phyloP scores from a whole-genome alignment of 441 rosid species.

The Erodium chrysanthum region DNA sequence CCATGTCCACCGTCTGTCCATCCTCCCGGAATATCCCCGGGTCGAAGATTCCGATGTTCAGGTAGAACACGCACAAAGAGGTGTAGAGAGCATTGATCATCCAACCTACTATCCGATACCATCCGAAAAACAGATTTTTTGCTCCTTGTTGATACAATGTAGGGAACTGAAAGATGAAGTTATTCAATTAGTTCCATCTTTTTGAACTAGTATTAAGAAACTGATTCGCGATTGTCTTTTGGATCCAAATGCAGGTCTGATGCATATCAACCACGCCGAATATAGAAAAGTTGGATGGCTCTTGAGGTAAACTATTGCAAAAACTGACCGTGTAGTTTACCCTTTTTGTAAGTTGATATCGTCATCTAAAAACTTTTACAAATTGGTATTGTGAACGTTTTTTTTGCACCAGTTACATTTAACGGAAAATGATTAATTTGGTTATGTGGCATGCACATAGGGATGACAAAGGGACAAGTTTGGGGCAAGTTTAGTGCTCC shows the following conservation, averaged over 20 bases:
- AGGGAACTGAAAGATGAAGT: slow-evolving; percentile 57
- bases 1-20: slow-evolving; percentile 95
- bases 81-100: slow-evolving; percentile 82
- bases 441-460: too few relatives aligned
- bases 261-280: slow-evolving; percentile 12
- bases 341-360: too few relatives aligned
- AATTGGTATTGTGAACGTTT: too few relatives aligned
- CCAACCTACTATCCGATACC: slow-evolving; percentile 93
- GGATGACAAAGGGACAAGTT: too few relatives aligned
- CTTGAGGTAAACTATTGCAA: neutral
- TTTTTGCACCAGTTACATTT: too few relatives aligned
- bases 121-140: slow-evolving; percentile 78
- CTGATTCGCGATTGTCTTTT: neutral
- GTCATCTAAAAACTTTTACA: too few relatives aligned
- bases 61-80: slow-evolving; percentile 64
- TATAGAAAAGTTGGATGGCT: neutral
- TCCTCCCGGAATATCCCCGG: slow-evolving; percentile 59
- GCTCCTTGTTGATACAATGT: slow-evolving; percentile 96
- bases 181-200: neutral
- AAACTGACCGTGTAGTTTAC: too few relatives aligned
- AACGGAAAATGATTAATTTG: too few relatives aligned
- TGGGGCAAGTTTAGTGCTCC: too few relatives aligned
- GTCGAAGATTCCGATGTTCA: slow-evolving; percentile 57
- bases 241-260: neutral
- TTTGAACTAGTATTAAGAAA: neutral